Evolutionary conservation across 805 yeast genomes (phyloP), one percentile per base, ranked within the genome.

Genomic region (Starmerella bombicola): DNA sequence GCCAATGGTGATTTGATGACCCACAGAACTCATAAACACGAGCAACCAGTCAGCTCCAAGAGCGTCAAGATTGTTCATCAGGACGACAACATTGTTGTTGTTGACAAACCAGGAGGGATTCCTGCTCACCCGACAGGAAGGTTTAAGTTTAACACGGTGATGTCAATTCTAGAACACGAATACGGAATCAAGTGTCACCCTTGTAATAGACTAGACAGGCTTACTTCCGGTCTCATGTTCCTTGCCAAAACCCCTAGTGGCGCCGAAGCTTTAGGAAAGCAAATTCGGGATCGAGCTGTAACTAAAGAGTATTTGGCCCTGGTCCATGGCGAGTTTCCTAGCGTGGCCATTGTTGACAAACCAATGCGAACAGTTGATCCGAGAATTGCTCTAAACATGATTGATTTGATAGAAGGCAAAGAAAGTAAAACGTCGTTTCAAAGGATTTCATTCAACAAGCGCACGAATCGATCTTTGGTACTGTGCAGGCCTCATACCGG

Each of bases 61-160:
- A 70, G 71, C 0, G 76, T 84, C 36, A 68, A 70, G 40, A 73
- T 82, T 19, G 80, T 86, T 0, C 69, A 68, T 55, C 82, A 85
- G 53, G 78, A 83, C 56, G 84, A 78, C 6, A 72, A 80, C 37
- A 57, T 84, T 18, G 66, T 91, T 4, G 93, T 81, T 3, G 78
- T 91, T 18, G 94, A 88, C 58, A 91, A 91, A 50, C 98, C 98
- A 0, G 71, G 91, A 3, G 96, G 98, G 0, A 70, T 91, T 2
- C 96, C 98, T 0, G 94, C 83, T 0, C 98, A 91, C 58, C 97
- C 98, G 3, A 80, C 95, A 0, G 98, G 97, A 3, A 50, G 66
- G 41, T 88, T 76, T 60, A 64, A 88, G 42, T 82, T 70, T 58
- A 88, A 88, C 56, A 74, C 93, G 0, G 71, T 83, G 17, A 81